A percentile compares a stretch with the other conserved stretches of the same genome.
phyloP scores from a whole-genome alignment of 345 rosid species.

The Lenwebbia sp. region DNA sequence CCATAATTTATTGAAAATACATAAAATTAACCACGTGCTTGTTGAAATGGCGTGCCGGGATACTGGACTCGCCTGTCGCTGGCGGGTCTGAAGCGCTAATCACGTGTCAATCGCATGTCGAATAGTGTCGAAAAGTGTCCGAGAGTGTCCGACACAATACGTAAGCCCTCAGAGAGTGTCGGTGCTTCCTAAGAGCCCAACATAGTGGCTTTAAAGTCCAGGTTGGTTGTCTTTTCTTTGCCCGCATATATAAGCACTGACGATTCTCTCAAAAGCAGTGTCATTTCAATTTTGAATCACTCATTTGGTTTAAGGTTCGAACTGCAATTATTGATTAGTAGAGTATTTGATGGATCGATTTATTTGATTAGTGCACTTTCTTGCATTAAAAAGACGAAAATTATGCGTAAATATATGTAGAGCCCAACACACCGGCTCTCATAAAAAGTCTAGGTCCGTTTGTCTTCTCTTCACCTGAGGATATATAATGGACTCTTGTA shows the following conservation, averaged over 20 bases:
- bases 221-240: background rate
- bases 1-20: no score
- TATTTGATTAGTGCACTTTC: background rate
- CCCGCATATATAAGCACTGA: background rate
- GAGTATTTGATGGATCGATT: background rate
- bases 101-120: no score
- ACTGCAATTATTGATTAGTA: background rate
- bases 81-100: no score
- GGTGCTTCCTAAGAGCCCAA: background rate
- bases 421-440: fast-evolving
- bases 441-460: no score
- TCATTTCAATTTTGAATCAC: background rate
- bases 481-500: background rate
- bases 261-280: background rate
- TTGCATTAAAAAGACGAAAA: background rate
- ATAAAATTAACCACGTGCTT: no score
- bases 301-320: background rate
- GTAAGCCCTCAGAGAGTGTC: no score
- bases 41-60: no score
- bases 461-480: background rate
- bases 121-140: no score
- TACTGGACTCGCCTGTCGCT: no score
- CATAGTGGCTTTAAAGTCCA: background rate
- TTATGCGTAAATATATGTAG: background rate
- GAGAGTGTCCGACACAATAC: no score